phyloP scores from a whole-genome alignment of 208 protist genomes.

The Trypanosoma vivax region DNA sequence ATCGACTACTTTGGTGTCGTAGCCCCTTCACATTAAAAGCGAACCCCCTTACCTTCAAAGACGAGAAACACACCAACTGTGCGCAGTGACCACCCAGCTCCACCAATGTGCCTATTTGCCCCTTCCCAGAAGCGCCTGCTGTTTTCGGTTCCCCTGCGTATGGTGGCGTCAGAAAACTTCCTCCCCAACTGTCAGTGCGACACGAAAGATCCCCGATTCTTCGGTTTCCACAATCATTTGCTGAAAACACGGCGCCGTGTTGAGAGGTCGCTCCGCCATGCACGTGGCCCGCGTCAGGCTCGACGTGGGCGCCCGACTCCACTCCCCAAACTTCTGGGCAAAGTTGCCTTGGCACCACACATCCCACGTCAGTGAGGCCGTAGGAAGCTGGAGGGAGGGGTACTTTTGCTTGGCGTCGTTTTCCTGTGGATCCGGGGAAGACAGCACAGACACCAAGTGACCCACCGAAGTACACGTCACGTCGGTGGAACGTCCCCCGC shows the following conservation, averaged over 20 bases:
- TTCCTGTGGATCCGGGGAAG: conserved; percentile 7
- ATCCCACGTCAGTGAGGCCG: conserved; percentile 12
- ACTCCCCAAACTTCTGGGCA: conserved; percentile 3
- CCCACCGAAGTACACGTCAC: conserved; percentile 20
- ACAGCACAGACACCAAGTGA: conserved; percentile 16
- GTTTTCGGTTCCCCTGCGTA: not conserved
- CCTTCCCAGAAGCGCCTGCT: not conserved
- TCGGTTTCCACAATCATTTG: conserved; percentile 61
- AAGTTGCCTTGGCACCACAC: conserved; percentile 15
- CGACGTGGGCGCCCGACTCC: conserved; percentile 20
- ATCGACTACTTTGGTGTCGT: too few relatives aligned
- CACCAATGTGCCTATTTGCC: not conserved
- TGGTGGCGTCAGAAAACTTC: conserved; percentile 47
- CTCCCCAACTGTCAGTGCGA: conserved; percentile 50
- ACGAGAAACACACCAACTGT: not conserved
- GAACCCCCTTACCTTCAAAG: too few relatives aligned
- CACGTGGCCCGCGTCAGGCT: conserved; percentile 56
- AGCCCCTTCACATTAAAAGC: too few relatives aligned
- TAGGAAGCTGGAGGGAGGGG: not conserved
- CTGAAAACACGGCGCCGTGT: conserved; percentile 67
- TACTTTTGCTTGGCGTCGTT: not conserved
- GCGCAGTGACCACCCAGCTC: not conserved
- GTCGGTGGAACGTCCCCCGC: conserved; percentile 13
- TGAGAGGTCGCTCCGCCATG: conserved; percentile 64
- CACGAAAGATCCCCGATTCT: conserved; percentile 27